Percentiles rank a stretch among this genome's conserved stretches.
Evolutionary conservation across 768 basidiomycete genomes (phyloP).

Genomic region (Xanthoconium purpureum): DNA sequence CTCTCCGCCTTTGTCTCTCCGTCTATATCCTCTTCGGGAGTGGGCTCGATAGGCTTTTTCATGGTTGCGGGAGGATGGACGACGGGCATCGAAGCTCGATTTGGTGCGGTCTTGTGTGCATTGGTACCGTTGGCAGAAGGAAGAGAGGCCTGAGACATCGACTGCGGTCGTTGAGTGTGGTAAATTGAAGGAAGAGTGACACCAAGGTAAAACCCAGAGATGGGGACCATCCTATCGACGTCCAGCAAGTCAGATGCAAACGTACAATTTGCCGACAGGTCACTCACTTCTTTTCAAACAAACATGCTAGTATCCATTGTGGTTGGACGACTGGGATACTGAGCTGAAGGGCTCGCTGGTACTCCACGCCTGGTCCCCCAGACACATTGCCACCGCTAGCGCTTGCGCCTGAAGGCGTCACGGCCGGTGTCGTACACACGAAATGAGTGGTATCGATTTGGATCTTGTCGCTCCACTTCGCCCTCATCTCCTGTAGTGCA

Average conservation of each 20-base stretch:
- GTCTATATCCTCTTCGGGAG: slow-evolving; percentile 46
- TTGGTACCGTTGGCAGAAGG: slow-evolving; percentile 35
- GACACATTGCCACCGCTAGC: slow-evolving; percentile 49
- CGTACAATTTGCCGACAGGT: background rate
- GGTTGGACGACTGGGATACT: slow-evolving; percentile 95
- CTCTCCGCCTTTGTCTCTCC: slow-evolving; percentile 35
- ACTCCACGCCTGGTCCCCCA: slow-evolving; percentile 77
- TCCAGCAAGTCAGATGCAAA: background rate
- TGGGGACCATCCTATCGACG: slow-evolving; percentile 76
- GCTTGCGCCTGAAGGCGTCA: slow-evolving; percentile 56
- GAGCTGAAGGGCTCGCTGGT: slow-evolving; percentile 90
- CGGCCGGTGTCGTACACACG: slow-evolving; percentile 87
- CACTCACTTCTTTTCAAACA: slow-evolving; percentile 75
- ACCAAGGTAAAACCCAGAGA: slow-evolving; percentile 79
- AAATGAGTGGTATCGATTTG: slow-evolving; percentile 99
- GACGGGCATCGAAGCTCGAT: slow-evolving; percentile 68
- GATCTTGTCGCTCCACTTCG: slow-evolving; percentile 88
- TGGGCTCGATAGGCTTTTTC: slow-evolving; percentile 45
- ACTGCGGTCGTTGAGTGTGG: slow-evolving; percentile 53
- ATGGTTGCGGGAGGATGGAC: slow-evolving; percentile 43
- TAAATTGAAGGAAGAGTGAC: slow-evolving; percentile 47
- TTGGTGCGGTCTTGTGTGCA: slow-evolving; percentile 37
- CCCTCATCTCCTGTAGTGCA: slow-evolving; percentile 81
- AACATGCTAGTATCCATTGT: slow-evolving; percentile 91
- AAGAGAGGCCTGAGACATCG: slow-evolving; percentile 69